A percentile compares a stretch with the other conserved stretches of the same genome.
phyloP scores from a whole-genome alignment of 768 basidiomycete genomes.

The Boletellus sp. region DNA sequence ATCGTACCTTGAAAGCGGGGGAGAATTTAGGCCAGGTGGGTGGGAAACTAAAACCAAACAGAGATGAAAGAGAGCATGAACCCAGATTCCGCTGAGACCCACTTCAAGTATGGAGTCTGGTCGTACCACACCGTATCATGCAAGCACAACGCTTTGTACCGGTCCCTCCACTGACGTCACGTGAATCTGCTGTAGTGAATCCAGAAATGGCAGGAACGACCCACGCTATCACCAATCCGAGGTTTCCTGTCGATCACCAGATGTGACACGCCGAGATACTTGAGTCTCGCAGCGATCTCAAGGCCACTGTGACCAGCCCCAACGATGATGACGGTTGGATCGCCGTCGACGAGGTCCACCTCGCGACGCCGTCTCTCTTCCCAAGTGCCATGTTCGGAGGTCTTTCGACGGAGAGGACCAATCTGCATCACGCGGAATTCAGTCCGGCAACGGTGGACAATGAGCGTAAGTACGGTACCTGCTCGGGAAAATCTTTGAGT shows the following conservation, averaged over 20 bases:
- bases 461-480: slow-evolving; percentile 17
- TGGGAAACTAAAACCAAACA: slow-evolving; percentile 42
- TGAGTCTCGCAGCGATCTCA: slow-evolving; percentile 61
- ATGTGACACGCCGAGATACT: slow-evolving; percentile 49
- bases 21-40: slow-evolving; percentile 52
- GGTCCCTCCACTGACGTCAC: slow-evolving; percentile 44
- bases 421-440: slow-evolving; percentile 5
- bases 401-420: slow-evolving; percentile 41
- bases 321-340: slow-evolving; percentile 58
- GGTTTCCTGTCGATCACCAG: slow-evolving; percentile 56
- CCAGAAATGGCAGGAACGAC: neutral
- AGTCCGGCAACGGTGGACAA: neutral
- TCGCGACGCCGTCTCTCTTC: slow-evolving; percentile 41
- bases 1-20: slow-evolving; percentile 45
- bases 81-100: slow-evolving; percentile 12
- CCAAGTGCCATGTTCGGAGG: slow-evolving; percentile 56
- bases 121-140: slow-evolving; percentile 54
- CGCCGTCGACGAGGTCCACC: slow-evolving; percentile 42
- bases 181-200: neutral
- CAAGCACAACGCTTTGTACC: slow-evolving; percentile 56
- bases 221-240: slow-evolving; percentile 46
- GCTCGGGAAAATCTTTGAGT: slow-evolving; percentile 54
- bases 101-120: slow-evolving; percentile 56
- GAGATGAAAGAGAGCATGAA: neutral
- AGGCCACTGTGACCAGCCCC: slow-evolving; percentile 70